Evolutionary conservation across 345 rosid genomes (phyloP).

Genomic region (Noccaea caerulescens): DNA sequence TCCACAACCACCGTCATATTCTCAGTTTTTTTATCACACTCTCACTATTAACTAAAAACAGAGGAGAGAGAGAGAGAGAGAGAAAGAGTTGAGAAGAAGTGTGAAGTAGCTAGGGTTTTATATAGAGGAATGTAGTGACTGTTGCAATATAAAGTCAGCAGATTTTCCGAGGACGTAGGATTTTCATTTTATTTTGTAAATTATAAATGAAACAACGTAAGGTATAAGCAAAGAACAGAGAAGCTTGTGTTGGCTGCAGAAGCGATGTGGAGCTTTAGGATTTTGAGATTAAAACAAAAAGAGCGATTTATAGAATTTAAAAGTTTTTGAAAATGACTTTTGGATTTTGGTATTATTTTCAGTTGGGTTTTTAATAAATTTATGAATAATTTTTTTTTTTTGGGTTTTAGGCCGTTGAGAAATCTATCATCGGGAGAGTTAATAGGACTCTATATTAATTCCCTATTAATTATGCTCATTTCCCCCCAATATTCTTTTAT

Average conservation of each 20-base stretch:
- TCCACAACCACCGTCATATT: slow-evolving; percentile 44
- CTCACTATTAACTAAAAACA: neutral
- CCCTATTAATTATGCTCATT: neutral
- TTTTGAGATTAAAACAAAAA: neutral
- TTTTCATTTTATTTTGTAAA: neutral
- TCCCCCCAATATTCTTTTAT: slow-evolving; percentile 6
- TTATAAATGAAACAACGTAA: slow-evolving; percentile 23
- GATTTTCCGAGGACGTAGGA: slow-evolving; percentile 35
- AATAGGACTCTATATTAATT: slow-evolving; percentile 5
- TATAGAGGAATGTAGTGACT: slow-evolving; percentile 34
- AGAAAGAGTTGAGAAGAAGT: slow-evolving; percentile 5
- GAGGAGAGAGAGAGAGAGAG: slow-evolving; percentile 17
- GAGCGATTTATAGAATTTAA: neutral
- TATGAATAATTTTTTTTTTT: neutral
- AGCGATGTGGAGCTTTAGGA: slow-evolving; percentile 5
- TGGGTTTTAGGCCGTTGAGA: neutral
- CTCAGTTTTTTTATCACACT: slow-evolving; percentile 11
- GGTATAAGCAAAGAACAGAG: slow-evolving; percentile 32
- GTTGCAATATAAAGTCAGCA: slow-evolving; percentile 32
- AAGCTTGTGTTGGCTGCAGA: slow-evolving; percentile 9
- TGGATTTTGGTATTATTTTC: slow-evolving; percentile 23
- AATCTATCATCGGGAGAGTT: neutral
- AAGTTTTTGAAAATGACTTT: slow-evolving; percentile 19
- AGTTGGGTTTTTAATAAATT: neutral
- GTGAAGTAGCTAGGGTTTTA: slow-evolving; percentile 39